phyloP scores from a whole-genome alignment of 1,139 yeast species.

The Blastobotrys ciferrii region DNA sequence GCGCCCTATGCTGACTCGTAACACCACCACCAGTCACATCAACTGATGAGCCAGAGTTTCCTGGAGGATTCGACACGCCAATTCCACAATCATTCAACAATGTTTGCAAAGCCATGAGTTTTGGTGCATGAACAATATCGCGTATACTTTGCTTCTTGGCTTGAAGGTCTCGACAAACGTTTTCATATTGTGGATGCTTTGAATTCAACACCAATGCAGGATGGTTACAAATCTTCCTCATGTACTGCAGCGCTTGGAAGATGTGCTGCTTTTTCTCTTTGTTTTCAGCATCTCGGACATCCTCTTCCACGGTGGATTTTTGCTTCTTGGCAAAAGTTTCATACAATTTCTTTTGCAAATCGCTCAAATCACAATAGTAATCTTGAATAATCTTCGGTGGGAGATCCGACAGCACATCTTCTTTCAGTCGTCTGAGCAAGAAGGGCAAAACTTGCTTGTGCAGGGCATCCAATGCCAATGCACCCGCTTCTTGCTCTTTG shows the following conservation, averaged over 20 bases:
- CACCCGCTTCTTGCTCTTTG: conserved; percentile 96
- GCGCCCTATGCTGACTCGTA: conserved; percentile 91
- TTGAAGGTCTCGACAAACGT: conserved; percentile 59
- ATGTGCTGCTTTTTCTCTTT: conserved; percentile 78
- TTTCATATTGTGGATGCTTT: conserved; percentile 77
- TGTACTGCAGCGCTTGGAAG: conserved; percentile 95
- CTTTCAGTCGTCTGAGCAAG: conserved; percentile 91
- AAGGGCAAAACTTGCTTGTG: conserved; percentile 97
- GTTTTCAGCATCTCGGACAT: conserved; percentile 45
- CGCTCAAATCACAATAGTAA: conserved; percentile 93
- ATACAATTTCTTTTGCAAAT: conserved; percentile 81
- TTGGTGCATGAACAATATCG: conserved; percentile 87
- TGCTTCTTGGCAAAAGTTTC: conserved; percentile 91
- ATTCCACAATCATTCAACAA: conserved; percentile 91
- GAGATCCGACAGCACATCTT: conserved; percentile 90
- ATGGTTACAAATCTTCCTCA: conserved; percentile 96
- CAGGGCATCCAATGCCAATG: conserved; percentile 88
- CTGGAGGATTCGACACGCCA: conserved; percentile 48
- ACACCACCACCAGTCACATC: conserved; percentile 60
- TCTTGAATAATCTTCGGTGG: conserved; percentile 99
- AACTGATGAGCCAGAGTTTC: conserved; percentile 8
- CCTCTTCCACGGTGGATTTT: conserved; percentile 66
- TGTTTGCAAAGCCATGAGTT: conserved; percentile 76
- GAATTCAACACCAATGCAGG: conserved; percentile 89
- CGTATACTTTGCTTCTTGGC: conserved; percentile 59